Percentiles rank a stretch among this genome's conserved stretches.
phyloP scores from a whole-genome alignment of 805 yeast species.

The Barnettozyma sp. region DNA sequence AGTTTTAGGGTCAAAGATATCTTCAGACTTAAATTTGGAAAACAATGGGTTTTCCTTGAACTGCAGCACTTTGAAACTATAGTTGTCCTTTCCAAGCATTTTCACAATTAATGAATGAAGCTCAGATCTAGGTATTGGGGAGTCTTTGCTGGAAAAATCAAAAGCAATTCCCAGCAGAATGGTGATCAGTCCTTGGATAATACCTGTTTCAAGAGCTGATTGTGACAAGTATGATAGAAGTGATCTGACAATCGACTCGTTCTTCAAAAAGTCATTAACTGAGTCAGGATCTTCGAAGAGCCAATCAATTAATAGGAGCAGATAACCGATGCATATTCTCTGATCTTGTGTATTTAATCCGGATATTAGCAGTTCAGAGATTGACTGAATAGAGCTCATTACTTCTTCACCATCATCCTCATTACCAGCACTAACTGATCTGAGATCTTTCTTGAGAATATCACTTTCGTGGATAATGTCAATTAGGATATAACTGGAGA shows the following conservation, averaged over 20 bases:
- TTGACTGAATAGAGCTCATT: conserved; percentile 62
- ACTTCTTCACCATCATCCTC: conserved; percentile 62
- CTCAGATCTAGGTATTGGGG: conserved; percentile 52
- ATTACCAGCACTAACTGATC: conserved; percentile 50
- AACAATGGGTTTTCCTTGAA: conserved; percentile 56
- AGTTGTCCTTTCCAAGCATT: conserved; percentile 76
- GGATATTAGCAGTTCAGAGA: conserved; percentile 66
- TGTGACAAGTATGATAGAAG: conserved; percentile 59
- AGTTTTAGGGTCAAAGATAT: conserved; percentile 42
- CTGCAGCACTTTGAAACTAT: conserved; percentile 63
- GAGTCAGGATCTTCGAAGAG: conserved; percentile 70
- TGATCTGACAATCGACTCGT: conserved; percentile 58
- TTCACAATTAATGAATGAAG: conserved; percentile 56
- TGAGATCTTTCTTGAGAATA: conserved; percentile 41
- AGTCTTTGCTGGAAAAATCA: conserved; percentile 63
- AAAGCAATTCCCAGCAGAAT: conserved; percentile 69
- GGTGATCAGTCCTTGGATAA: conserved; percentile 68
- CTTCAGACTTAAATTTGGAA: conserved; percentile 47
- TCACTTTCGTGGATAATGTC: conserved; percentile 51
- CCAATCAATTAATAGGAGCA: conserved; percentile 70
- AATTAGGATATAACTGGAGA: conserved; percentile 61
- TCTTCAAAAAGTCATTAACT: conserved; percentile 67
- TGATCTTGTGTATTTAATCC: conserved; percentile 59
- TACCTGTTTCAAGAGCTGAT: conserved; percentile 41
- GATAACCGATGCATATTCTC: conserved; percentile 69